Base-by-base conservation (phyloP, 2,329 filamentous ascomycete genomes). In the Fusarium bactridioides region DNA sequence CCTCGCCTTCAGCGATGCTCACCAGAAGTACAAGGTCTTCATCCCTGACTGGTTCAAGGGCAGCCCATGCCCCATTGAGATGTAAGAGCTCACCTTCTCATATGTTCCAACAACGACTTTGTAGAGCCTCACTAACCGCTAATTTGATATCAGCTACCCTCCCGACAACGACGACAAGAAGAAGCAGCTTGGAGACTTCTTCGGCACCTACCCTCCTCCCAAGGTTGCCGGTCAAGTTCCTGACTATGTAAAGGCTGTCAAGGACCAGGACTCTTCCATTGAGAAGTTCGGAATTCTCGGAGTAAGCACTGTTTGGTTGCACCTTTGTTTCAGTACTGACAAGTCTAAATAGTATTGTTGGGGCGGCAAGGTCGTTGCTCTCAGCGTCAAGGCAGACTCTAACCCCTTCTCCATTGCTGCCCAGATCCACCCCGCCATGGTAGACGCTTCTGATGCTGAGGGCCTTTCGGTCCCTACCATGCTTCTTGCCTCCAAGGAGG, bases 11-110 rank as follows among this genome's bases (percentile, higher is more conserved):
- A 84, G 85, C 68, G 85, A 88, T 76, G 78, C 84, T 80, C 87
- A 83, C 82, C 88, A 84, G 80, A 89, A 93, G 78, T 96, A 97
- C 85, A 91, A 90, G 75, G 93, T 97, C 74, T 94, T 95, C 83
- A 95, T 98, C 72, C 95, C 95, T 33, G 95, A 98, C 83, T 95
- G 93, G 87, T 97, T 97, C 85, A 88, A 93, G 67, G 94, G 93
- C 80, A 86, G 89, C 73, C 92, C 93, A 4, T 83, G 83, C 77
- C 82, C 84, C 55, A 86, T 90, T 80, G 84, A 84, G 78, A 82
- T 87, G 88, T 81, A 29, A 37, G 60, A 41, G 40, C 27, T 16
- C 45, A 10, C 45, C 18, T 41, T 29, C 19, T 21, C 15, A 4
- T 43, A 1, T 51, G 21, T 11, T 23, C 29, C 21, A 15, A 23